phyloP scores from a whole-genome alignment of 805 yeast genomes.

The Komagataella ulmi region DNA sequence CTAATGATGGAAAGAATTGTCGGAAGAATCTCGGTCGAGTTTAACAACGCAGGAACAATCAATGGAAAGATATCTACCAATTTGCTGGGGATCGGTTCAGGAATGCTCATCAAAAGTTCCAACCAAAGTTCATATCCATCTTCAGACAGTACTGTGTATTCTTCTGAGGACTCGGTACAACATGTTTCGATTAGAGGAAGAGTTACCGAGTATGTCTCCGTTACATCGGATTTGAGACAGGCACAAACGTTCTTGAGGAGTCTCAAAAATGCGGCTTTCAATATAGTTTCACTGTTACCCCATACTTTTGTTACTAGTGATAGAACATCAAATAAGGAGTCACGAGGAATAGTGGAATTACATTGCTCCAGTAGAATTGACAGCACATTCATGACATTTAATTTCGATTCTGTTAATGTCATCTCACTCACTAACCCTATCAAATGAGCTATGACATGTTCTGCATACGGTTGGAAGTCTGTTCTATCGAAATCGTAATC shows the following conservation, averaged over 20 bases:
- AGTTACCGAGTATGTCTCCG: conserved; percentile 35
- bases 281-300: conserved; percentile 43
- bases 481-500: conserved; percentile 77
- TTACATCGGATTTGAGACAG: conserved; percentile 41
- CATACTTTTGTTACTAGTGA: conserved; percentile 57
- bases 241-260: conserved; percentile 41
- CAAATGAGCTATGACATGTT: conserved; percentile 33
- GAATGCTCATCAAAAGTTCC: conserved; percentile 50
- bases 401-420: conserved; percentile 59
- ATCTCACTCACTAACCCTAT: conserved; percentile 36
- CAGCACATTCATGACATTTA: conserved; percentile 58
- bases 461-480: conserved; percentile 53
- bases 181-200: conserved; percentile 50
- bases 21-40: conserved; percentile 66
- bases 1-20: conserved; percentile 46
- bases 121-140: conserved; percentile 84
- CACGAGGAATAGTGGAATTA: conserved; percentile 45
- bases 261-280: conserved; percentile 38
- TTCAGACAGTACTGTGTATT: conserved; percentile 50
- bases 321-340: conserved; percentile 37
- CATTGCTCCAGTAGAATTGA: conserved; percentile 48
- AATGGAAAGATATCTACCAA: conserved; percentile 34
- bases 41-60: conserved; percentile 43
- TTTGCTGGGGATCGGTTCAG: conserved; percentile 23
- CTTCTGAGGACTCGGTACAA: conserved; percentile 47